A percentile compares a stretch with the other conserved stretches of the same genome.
Conservation (phyloP, 208 protist genomes). For the Trypanosoma vivax region DNA sequence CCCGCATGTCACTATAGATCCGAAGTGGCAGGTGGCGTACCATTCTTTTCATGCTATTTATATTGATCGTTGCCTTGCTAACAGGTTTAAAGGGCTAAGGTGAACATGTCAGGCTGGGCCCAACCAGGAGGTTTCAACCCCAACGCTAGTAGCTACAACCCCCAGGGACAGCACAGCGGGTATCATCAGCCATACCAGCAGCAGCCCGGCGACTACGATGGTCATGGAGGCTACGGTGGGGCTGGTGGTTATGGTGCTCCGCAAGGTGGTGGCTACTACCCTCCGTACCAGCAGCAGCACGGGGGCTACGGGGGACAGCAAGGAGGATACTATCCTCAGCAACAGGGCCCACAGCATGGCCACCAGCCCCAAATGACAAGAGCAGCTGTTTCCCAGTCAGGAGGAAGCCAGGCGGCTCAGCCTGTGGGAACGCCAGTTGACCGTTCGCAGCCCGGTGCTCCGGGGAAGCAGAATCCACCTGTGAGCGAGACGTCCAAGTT, state of each 20-base stretch:
- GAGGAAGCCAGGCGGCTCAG: background rate
- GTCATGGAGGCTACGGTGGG: conserved; percentile 8
- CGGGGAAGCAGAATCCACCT: conserved; percentile 9
- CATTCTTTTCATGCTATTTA: background rate
- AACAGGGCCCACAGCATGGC: conserved; percentile 4
- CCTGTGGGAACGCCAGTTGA: background rate
- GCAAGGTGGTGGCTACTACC: conserved; percentile 10
- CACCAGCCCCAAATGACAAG: background rate
- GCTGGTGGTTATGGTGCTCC: conserved; percentile 1
- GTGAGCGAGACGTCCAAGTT: conserved; percentile 46
- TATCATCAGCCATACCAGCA: conserved; percentile 24
- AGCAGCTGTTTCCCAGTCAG: too few relatives aligned
- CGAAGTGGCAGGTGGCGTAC: background rate
- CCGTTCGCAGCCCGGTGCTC: background rate
- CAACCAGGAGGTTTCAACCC: conserved; percentile 49
- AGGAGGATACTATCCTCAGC: conserved; percentile 4
- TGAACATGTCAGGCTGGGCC: conserved; percentile 59
- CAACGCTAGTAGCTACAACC: conserved; percentile 19
- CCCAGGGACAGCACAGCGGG: conserved; percentile 2
- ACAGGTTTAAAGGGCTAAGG: conserved; percentile 1
- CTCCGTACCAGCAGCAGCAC: conserved; percentile 10
- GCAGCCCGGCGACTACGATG: conserved; percentile 13
- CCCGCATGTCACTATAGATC: too few relatives aligned
- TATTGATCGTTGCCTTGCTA: background rate
- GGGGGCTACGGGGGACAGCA: conserved; percentile 11